These are phyloP conservation scores for Plasmodium adleri DNA, from an alignment of 169 alveolate genomes.

Conservation along the genomic window DNA sequence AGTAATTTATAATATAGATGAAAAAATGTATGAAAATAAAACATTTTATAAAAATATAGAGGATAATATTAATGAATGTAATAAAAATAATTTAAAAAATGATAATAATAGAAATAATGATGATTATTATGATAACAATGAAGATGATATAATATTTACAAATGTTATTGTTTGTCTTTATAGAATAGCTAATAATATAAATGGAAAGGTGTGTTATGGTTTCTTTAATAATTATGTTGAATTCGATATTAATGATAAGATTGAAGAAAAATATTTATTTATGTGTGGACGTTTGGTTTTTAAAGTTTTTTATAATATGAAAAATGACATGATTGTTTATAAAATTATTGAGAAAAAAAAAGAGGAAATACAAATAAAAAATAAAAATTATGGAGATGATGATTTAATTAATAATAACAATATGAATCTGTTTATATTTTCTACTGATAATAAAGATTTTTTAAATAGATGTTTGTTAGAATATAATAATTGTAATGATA, in stretches of 20 bases:
- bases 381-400: neutral
- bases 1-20: slow-evolving; percentile 3
- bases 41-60: neutral
- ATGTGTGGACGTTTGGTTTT: slow-evolving; percentile 41
- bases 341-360: slow-evolving; percentile 18
- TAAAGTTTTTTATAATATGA: slow-evolving; percentile 22
- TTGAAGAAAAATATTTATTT: slow-evolving; percentile 21
- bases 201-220: slow-evolving; percentile 44
- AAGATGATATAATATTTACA: neutral
- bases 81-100: neutral
- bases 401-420: neutral
- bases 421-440: slow-evolving; percentile 23
- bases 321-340: slow-evolving; percentile 10
- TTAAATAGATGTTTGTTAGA: slow-evolving; percentile 28
- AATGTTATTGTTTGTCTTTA: slow-evolving; percentile 24
- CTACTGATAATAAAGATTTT: slow-evolving; percentile 15
- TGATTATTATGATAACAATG: neutral
- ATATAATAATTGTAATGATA: slow-evolving; percentile 5
- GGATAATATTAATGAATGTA: neutral
- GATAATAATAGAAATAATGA: neutral
- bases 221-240: slow-evolving; percentile 9
- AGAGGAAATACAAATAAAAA: neutral
- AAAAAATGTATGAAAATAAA: neutral
- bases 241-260: slow-evolving; percentile 18
- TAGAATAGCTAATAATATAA: slow-evolving; percentile 46